Evolutionary conservation across 805 yeast species (phyloP), one percentile per base, ranked within the genome.

Genomic region (Ogataea nonfermentans): DNA sequence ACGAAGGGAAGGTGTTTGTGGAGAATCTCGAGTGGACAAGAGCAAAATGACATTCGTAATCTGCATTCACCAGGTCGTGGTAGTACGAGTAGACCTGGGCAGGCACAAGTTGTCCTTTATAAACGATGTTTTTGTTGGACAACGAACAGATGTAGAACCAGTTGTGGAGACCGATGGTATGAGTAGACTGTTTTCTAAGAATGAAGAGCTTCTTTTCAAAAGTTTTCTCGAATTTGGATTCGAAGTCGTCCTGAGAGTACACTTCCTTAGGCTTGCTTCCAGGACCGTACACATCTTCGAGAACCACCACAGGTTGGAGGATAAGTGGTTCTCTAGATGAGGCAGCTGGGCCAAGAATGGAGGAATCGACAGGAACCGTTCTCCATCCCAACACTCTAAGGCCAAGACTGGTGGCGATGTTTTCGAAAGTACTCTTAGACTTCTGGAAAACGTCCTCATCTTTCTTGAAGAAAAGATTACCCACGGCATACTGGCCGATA

Each of bases 1-100:
- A 91, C n/a, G 96, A 88, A 33, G 99, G 99, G 79, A 91, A 91
- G 34, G 99, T 91, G 66, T 91, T 91, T 23, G 99, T 91, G 42
- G 97, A 89, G 74, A 91, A 91, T 63, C 99, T 80, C 16, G 98
- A 90, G 70, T 91, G 99, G 36, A 91, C 98, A 29, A 91, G 74
- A 11, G 97, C 95, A 73, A 93, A 87, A 61, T 90, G 97, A 32
- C 95, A 93, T 68, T 88, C 91, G 66, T 81, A 91, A 58, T 89
- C 93, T 19, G 89, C 91, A 62, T 88, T 89, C 47, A 80, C 83
- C 60, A 91, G 75, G 66, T 91, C 99, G 61, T 87, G 89, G 70
- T 90, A 91, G 69, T 93, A 91, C 53, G 84, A 79, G 71, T 90
- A 93, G 25, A 91, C 98, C 68, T 91, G 99, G 42, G 84, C 81